Conservation (phyloP, 495 filamentous ascomycete species). For the Lichenothelia convexa region DNA sequence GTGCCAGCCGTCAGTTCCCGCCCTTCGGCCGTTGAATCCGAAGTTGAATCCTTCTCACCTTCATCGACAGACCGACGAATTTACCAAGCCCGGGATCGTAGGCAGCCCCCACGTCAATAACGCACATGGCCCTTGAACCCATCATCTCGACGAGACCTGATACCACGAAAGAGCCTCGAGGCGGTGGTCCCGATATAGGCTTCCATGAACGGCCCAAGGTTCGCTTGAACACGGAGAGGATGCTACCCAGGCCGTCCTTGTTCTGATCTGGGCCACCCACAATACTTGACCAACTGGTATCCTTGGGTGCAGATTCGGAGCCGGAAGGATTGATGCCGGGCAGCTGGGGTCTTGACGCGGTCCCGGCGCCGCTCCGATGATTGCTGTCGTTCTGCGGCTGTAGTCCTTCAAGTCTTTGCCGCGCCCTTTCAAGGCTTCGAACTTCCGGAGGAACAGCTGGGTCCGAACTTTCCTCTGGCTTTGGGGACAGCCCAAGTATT, state of each 20-base stretch:
- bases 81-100: constrained; percentile 35
- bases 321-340: neutral
- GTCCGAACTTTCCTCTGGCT: too few species aligned
- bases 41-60: constrained; percentile 13
- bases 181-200: constrained; percentile 27
- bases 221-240: constrained; percentile 34
- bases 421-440: too few species aligned
- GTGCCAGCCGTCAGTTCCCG: constrained; percentile 14
- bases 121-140: constrained; percentile 35
- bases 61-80: constrained; percentile 12
- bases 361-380: neutral
- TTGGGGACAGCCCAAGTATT: constrained; percentile 6
- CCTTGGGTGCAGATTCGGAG: neutral
- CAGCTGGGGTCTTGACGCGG: neutral
- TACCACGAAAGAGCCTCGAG: constrained; percentile 45
- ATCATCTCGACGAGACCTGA: constrained; percentile 47
- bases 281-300: neutral
- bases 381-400: too few species aligned
- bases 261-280: constrained; percentile 11
- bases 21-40: constrained; percentile 18
- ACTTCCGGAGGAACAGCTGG: too few species aligned
- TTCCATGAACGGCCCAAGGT: constrained; percentile 31
- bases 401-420: too few species aligned
- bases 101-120: constrained; percentile 37
- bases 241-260: too few species aligned